These are phyloP conservation scores for Kwoniella europaea DNA, from an alignment of 768 basidiomycete genomes.

Conservation along the genomic window DNA sequence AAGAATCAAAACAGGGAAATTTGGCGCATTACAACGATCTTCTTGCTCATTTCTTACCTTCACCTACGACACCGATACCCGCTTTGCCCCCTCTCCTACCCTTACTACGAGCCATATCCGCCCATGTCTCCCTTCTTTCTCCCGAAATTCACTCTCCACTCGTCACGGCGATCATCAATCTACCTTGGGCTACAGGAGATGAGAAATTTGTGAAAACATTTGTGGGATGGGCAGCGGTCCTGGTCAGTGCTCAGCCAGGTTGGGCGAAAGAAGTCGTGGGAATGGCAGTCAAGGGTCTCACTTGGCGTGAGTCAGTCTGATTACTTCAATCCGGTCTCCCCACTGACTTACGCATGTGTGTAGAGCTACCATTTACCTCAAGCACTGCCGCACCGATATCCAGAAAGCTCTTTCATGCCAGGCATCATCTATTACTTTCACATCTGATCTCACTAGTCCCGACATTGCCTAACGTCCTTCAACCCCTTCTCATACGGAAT, in stretches of 20 bases:
- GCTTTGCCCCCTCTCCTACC: conserved; percentile 59
- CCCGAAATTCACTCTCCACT: conserved; percentile 78
- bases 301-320: conserved; percentile 69
- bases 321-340: conserved; percentile 57
- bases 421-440: conserved; percentile 81
- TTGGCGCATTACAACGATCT: conserved; percentile 83
- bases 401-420: conserved; percentile 79
- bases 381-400: conserved; percentile 64
- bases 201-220: conserved; percentile 82
- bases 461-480: conserved; percentile 82
- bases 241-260: conserved; percentile 88
- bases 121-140: conserved; percentile 82
- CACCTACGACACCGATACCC: conserved; percentile 59
- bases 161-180: conserved; percentile 80
- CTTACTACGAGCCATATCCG: conserved; percentile 79
- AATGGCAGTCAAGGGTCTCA: conserved; percentile 82
- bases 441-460: conserved; percentile 89
- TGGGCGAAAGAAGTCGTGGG: conserved; percentile 82
- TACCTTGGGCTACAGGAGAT: conserved; percentile 90
- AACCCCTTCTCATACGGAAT: conserved; percentile 77
- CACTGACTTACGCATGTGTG: conserved; percentile 67
- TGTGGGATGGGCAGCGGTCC: conserved; percentile 84
- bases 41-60: conserved; percentile 73
- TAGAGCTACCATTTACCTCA: conserved; percentile 59
- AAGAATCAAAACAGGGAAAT: conserved; percentile 65